These are phyloP conservation scores for Paramecium octaurelia DNA, from an alignment of 73 alveolate genomes.

Conservation along the genomic window DNA sequence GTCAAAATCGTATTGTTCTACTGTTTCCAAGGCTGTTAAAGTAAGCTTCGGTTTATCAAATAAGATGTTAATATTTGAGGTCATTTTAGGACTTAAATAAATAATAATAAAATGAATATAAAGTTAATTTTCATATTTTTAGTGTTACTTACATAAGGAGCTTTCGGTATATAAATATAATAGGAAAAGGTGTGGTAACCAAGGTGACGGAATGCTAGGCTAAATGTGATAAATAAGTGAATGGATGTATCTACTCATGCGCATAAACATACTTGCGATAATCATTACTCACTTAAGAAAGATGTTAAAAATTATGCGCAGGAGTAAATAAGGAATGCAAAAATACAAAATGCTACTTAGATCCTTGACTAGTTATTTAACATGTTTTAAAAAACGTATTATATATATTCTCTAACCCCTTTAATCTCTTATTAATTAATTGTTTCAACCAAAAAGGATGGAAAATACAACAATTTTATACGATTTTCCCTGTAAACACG, in stretches of 20 bases:
- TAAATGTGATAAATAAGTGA: neutral
- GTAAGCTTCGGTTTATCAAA: slow-evolving; percentile 33
- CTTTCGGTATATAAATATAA: neutral
- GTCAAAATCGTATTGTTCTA: slow-evolving; percentile 19
- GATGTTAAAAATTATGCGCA: slow-evolving; percentile 17
- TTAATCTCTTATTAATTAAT: neutral
- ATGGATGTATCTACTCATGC: slow-evolving; percentile 14
- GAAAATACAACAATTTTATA: neutral
- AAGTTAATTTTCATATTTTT: slow-evolving; percentile 17
- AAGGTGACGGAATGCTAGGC: neutral
- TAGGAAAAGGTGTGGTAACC: neutral
- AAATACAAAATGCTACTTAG: slow-evolving; percentile 19
- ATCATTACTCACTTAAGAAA: neutral
- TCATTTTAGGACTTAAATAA: slow-evolving; percentile 19
- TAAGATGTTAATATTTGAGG: neutral
- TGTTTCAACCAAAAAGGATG: neutral
- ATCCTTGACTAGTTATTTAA: slow-evolving; percentile 1
- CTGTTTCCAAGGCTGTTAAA: neutral
- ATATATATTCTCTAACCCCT: neutral
- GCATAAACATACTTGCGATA: neutral
- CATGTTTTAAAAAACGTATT: neutral
- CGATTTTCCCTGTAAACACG: neutral
- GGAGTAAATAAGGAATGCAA: slow-evolving; percentile 30
- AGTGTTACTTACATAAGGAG: neutral
- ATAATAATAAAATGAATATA: neutral